These are phyloP conservation scores for Nannizziopsis barbatae DNA, from an alignment of 2,329 filamentous ascomycete species.

Conservation along the genomic window DNA sequence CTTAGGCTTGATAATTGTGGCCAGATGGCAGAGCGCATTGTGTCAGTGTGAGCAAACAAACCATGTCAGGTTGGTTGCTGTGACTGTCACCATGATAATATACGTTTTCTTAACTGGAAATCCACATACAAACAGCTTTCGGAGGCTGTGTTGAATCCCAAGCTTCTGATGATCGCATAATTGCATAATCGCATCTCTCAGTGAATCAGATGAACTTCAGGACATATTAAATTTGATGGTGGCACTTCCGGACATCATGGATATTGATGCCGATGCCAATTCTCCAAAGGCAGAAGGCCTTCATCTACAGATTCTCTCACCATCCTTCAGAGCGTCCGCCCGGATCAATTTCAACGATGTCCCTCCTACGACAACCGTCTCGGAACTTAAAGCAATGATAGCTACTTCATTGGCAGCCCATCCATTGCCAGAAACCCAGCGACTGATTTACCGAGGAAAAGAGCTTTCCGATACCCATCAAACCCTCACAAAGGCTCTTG, in stretches of 20 bases:
- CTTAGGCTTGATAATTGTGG: neutral
- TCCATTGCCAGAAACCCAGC: conserved; percentile 39
- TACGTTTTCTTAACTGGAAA: too few species aligned
- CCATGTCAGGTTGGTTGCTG: too few species aligned
- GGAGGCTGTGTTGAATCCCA: too few species aligned
- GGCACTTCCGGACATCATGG: neutral
- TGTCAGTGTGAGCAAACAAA: too few species aligned
- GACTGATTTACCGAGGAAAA: conserved; percentile 48
- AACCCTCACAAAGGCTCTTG: conserved; percentile 41
- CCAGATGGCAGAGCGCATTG: too few species aligned
- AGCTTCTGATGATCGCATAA: too few species aligned
- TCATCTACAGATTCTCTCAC: conserved; percentile 32
- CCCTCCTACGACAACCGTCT: conserved; percentile 37
- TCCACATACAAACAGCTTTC: too few species aligned
- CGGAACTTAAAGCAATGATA: conserved; percentile 44
- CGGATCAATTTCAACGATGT: conserved; percentile 31
- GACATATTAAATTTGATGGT: too few species aligned
- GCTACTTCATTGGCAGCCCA: conserved; percentile 38
- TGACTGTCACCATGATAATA: too few species aligned
- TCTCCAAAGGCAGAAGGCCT: neutral
- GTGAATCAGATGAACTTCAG: too few species aligned
- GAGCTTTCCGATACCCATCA: conserved; percentile 41
- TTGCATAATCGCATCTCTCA: too few species aligned
- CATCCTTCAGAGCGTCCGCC: conserved; percentile 28
- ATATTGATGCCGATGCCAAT: neutral